These are phyloP conservation scores for Penicillium sp. DNA, from an alignment of 2,329 filamentous ascomycete genomes.

Conservation along the genomic window DNA sequence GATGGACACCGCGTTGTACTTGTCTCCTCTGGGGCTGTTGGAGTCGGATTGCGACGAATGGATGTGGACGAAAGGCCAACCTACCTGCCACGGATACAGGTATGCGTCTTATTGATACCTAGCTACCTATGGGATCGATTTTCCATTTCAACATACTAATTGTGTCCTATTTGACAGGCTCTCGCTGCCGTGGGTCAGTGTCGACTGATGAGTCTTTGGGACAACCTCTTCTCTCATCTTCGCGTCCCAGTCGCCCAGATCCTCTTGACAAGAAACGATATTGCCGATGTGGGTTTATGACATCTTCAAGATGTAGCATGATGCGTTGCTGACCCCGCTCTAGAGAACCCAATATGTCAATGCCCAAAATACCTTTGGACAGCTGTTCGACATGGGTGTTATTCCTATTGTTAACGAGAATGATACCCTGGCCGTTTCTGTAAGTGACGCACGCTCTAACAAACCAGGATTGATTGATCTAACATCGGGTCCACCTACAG, in stretches of 20 bases:
- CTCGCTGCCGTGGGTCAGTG: slow-evolving; percentile 96
- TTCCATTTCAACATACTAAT: neutral
- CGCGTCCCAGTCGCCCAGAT: slow-evolving; percentile 93
- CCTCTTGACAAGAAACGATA: slow-evolving; percentile 90
- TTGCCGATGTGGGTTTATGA: slow-evolving; percentile 70
- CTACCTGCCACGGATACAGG: slow-evolving; percentile 84
- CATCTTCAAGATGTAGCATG: neutral
- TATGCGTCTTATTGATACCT: slow-evolving; percentile 34
- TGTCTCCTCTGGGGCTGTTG: slow-evolving; percentile 95
- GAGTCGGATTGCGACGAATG: slow-evolving; percentile 88
- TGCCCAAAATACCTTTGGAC: slow-evolving; percentile 90
- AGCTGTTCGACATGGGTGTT: slow-evolving; percentile 89
- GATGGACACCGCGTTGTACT: slow-evolving; percentile 94
- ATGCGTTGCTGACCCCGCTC: slow-evolving; percentile 15
- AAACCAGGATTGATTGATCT: neutral
- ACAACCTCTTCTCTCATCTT: slow-evolving; percentile 84
- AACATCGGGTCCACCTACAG: slow-evolving; percentile 18
- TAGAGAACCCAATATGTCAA: slow-evolving; percentile 91
- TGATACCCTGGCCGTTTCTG: slow-evolving; percentile 88
- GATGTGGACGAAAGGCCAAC: slow-evolving; percentile 84
- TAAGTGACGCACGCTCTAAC: slow-evolving; percentile 30
- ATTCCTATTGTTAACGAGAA: slow-evolving; percentile 99
- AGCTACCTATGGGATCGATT: neutral
- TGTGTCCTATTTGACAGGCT: slow-evolving; percentile 53
- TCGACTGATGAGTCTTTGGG: slow-evolving; percentile 92